Base-by-base conservation (phyloP, 306 rosid genomes). In the Nissolia schottii region DNA sequence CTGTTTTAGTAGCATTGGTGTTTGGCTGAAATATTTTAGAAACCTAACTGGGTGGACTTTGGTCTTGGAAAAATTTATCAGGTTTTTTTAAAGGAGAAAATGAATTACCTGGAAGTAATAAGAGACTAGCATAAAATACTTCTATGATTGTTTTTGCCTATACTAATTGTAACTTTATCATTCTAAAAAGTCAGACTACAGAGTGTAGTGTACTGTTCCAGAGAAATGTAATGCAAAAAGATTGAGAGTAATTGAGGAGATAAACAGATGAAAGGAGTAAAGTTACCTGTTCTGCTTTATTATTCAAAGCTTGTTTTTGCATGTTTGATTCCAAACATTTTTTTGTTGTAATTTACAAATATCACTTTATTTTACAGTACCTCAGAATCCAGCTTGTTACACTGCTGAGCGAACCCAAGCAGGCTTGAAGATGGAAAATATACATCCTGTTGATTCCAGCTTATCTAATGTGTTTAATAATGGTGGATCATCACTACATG, bases 361-460 rank as follows among this genome's bases (percentile, higher is more conserved):
- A 16, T 18, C 48, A 27, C 20, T 54, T 59, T 77, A 19, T 81
- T 59, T 75, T 6, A 22, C 85, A 93, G 98, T 85, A 77, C 92
- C 81, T 65, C 93, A 83, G 82, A 86, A 79, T 80, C 80, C 87
- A 19, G 58, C 85, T 8, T 85, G 91, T 86, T 88, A 88, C n/a
- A 67, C 85, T 31, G 73, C 82, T 1, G 93, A 82, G 75, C 86
- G 64, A 54, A 61, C 86, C 22, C 87, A 81, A 29, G 77, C 85
- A 66, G 61, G 81, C 41, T 78, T 87, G 84, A 91, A 85, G 84
- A 76, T 89, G 45, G 97, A 91, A 80, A 84, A 77, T 31, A 72
- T 84, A 79, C 88, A 85, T 71, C 69, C 82, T 60, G 81, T 88
- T 77, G 86, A 85, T 83, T 79, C 95, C 34, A 51, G 79, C 71